phyloP scores from a whole-genome alignment of 73 alveolate species.

The Effrenium voratum region DNA sequence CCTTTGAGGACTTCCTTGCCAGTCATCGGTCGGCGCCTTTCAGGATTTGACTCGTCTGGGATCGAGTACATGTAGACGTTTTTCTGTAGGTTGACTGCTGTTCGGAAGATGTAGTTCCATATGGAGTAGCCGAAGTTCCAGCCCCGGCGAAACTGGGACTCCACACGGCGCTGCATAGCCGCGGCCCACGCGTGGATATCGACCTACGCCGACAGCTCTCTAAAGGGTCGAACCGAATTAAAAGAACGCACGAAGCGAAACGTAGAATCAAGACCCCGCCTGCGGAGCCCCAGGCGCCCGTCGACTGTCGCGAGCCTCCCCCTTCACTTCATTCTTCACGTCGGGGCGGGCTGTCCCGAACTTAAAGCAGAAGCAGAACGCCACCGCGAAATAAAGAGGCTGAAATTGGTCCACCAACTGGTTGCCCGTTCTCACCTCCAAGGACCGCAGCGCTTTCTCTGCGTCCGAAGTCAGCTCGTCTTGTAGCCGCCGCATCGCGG shows the following conservation, averaged over 20 bases:
- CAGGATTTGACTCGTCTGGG: neutral
- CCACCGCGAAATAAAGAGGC: slow-evolving; percentile 19
- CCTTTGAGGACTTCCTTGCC: neutral
- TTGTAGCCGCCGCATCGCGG: neutral
- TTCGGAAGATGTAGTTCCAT: slow-evolving; percentile 43
- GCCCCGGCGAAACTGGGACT: neutral
- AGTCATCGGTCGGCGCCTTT: neutral
- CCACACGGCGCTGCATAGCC: slow-evolving; percentile 7
- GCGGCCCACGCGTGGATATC: slow-evolving; percentile 16
- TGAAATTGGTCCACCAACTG: slow-evolving; percentile 17
- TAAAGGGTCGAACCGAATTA: no score
- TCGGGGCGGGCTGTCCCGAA: slow-evolving; percentile 44
- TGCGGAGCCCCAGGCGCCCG: neutral
- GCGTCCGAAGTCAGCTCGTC: neutral
- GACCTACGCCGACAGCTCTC: no score
- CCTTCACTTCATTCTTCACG: neutral
- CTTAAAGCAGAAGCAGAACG: slow-evolving; percentile 25
- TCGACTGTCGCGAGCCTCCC: neutral
- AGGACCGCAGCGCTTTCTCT: neutral
- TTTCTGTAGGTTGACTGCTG: slow-evolving; percentile 16
- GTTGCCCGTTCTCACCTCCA: slow-evolving; percentile 31
- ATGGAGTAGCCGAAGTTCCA: neutral
- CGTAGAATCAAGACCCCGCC: no score
- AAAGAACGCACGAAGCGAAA: no score
- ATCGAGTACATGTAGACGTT: neutral